phyloP scores from a whole-genome alignment of 2,329 filamentous ascomycete species.

The Sporothrix globosa region DNA sequence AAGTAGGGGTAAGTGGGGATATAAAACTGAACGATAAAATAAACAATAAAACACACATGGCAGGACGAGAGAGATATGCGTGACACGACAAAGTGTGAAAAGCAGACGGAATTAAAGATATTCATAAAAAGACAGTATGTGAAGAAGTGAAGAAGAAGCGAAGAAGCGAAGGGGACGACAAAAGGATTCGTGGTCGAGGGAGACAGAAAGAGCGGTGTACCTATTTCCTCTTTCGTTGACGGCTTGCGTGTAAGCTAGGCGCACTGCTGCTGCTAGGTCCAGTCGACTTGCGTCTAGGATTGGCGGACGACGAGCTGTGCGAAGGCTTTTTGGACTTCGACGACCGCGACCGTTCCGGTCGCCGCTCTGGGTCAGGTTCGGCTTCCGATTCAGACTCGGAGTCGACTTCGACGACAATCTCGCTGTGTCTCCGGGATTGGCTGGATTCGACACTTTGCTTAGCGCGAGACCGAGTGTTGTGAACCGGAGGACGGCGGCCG shows the following conservation, averaged over 20 bases:
- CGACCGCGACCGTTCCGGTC: slow-evolving; percentile 26
- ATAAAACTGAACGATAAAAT: slow-evolving; percentile 22
- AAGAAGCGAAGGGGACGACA: background rate
- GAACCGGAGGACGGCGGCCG: slow-evolving; percentile 31
- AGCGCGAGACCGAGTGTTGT: slow-evolving; percentile 36
- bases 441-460: slow-evolving; percentile 22
- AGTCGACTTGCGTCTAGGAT: slow-evolving; percentile 31
- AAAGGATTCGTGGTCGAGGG: too few relatives aligned
- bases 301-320: slow-evolving; percentile 29
- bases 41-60: slow-evolving; percentile 1
- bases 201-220: background rate
- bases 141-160: slow-evolving; percentile 7
- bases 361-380: slow-evolving; percentile 35
- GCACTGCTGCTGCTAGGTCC: slow-evolving; percentile 20
- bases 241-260: slow-evolving; percentile 26
- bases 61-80: background rate
- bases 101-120: slow-evolving; percentile 21
- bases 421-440: slow-evolving; percentile 39
- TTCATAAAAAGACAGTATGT: slow-evolving; percentile 15
- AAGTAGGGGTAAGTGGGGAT: background rate
- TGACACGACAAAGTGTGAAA: background rate
- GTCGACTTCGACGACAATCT: slow-evolving; percentile 48
- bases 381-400: slow-evolving; percentile 34
- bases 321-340: slow-evolving; percentile 38
- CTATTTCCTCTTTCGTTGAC: slow-evolving; percentile 34